These are phyloP conservation scores for Dryadomyces sulphureus DNA, from an alignment of 2,329 filamentous ascomycete genomes.

Conservation along the genomic window DNA sequence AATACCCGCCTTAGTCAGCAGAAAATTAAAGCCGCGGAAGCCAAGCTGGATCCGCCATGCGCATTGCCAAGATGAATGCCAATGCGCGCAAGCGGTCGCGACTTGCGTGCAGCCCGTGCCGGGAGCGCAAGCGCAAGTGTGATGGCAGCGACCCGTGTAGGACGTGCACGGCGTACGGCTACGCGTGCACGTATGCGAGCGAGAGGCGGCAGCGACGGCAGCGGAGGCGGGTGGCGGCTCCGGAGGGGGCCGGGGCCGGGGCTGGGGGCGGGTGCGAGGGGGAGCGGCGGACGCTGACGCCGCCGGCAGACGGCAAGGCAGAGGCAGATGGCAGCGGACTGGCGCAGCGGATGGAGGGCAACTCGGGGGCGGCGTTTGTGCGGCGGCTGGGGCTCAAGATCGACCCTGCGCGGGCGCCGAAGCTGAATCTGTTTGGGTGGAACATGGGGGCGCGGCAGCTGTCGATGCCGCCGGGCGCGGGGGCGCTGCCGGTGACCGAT, in stretches of 20 bases:
- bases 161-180: background rate
- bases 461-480: background rate
- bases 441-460: conserved; percentile 1
- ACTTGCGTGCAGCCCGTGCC: conserved; percentile 1
- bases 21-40: too few relatives aligned
- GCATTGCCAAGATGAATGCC: background rate
- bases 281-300: background rate
- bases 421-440: conserved; percentile 5
- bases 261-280: background rate
- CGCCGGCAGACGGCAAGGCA: background rate
- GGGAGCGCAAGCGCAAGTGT: conserved; percentile 2
- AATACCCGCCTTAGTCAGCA: too few relatives aligned
- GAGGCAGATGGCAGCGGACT: background rate
- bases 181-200: background rate
- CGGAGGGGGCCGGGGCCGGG: background rate
- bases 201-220: background rate
- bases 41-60: too few relatives aligned
- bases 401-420: conserved; percentile 4
- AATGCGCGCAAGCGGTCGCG: background rate
- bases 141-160: background rate
- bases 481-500: conserved; percentile 12
- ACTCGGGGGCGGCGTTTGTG: conserved; percentile 5
- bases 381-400: conserved; percentile 5
- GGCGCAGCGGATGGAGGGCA: conserved; percentile 3
- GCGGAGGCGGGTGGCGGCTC: background rate